A percentile compares a stretch with the other conserved stretches of the same genome.
Evolutionary conservation across 2,329 filamentous ascomycete species (phyloP).

Genomic region (Aspergillus sergii): DNA sequence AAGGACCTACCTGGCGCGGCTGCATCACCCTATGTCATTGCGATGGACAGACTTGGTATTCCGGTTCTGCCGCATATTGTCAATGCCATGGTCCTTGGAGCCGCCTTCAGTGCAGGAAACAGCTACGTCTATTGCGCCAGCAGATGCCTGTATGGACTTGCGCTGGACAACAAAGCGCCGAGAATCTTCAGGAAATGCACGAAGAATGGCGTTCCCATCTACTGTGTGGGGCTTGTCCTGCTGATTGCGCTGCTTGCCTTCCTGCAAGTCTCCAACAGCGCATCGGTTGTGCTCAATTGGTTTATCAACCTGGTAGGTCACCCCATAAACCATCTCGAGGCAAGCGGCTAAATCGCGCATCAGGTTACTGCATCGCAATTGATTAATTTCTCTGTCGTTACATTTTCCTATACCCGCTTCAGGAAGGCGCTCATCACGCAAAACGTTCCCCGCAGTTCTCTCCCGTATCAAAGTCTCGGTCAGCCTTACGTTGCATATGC

Average conservation of each 20-base stretch:
- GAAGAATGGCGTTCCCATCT: constrained; percentile 69
- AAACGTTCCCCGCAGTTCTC: constrained; percentile 64
- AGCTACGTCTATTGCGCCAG: constrained; percentile 70
- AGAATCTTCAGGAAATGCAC: constrained; percentile 67
- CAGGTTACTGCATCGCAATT: constrained; percentile 71
- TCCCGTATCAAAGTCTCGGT: constrained; percentile 70
- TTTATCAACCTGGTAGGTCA: constrained; percentile 63
- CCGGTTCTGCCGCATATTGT: constrained; percentile 68
- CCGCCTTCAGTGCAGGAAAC: constrained; percentile 70
- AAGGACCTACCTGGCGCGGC: constrained; percentile 66
- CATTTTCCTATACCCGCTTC: constrained; percentile 72
- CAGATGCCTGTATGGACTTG: constrained; percentile 68
- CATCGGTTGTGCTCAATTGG: constrained; percentile 71
- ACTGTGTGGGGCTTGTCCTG: constrained; percentile 68
- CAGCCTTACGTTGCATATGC: constrained; percentile 75
- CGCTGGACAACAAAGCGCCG: constrained; percentile 69
- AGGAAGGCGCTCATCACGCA: constrained; percentile 69
- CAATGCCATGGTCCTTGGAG: constrained; percentile 71
- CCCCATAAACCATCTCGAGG: no score
- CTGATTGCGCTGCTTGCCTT: constrained; percentile 72
- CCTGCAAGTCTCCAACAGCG: constrained; percentile 67
- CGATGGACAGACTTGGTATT: constrained; percentile 69
- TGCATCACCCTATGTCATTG: constrained; percentile 68
- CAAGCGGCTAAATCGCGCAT: background rate
- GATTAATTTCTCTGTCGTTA: constrained; percentile 72